Evolutionary conservation across 306 rosid species (phyloP), one percentile per base, ranked within the genome.

Genomic region (Benincasa hispida): DNA sequence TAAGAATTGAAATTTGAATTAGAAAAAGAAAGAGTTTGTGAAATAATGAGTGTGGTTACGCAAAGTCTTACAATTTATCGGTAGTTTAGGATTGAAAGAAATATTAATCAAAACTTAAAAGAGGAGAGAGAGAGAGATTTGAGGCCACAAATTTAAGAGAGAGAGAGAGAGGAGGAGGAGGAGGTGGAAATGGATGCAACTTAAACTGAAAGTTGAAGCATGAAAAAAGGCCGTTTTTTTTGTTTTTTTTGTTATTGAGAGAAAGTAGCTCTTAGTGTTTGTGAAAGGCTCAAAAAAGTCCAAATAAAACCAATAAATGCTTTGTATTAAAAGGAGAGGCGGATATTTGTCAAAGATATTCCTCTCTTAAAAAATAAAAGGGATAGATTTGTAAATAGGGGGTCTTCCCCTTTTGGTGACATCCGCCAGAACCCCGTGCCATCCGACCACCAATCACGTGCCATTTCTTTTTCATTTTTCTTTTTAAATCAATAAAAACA

Each of bases 371-470:
- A n/a, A n/a, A n/a, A n/a, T n/a, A 42, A 42, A 42, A 42, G 48
- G 10, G 48, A 42, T 42, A 10, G 10, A 2, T 42, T 42, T 42
- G 13, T 2, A 54, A 21, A 8, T 54, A n/a, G 32, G 59, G 59
- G 59, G 12, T 15, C 50, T 42, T 42, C 50, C 11, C 25, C 25
- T 21, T 54, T 7, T 8, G 27, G 59, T 54, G 2, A 9, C 30
- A 56, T 57, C 62, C 32, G 24, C 72, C 72, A 8, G 48, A 63
- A 63, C 8, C 72, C 51, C 72, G 72, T 66, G 72, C 72, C 67
- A 37, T n/a, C 30, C 28, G 30, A 66, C 72, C 51, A 66, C 28
- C 37, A 68, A 39, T 68, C 56, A 68, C 75, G 75, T 68, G 75
- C 56, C 32, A 13, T 42, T 15, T 18, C 5, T 41, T 41, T 68